phyloP scores from a whole-genome alignment of 331 rosid genomes.

The Arachis monticola region DNA sequence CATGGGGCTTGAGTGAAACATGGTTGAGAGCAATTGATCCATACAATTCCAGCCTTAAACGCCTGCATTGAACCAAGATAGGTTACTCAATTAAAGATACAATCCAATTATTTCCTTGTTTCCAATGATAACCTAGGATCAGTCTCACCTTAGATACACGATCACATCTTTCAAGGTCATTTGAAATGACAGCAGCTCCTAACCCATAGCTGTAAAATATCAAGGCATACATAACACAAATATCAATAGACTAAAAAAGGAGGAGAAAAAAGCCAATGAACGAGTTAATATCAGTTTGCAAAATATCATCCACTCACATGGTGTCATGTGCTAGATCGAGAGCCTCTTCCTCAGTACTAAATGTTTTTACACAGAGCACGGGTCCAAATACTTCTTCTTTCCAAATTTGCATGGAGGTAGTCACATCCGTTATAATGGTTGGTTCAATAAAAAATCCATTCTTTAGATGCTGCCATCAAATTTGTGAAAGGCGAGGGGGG shows the following conservation, averaged over 20 bases:
- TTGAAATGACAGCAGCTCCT: conserved; percentile 91
- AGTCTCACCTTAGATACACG: conserved; percentile 77
- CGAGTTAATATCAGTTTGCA: conserved; percentile 27
- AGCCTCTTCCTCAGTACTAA: conserved; percentile 91
- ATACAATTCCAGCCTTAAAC: conserved; percentile 83
- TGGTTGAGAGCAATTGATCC: conserved; percentile 98
- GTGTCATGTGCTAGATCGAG: conserved; percentile 86
- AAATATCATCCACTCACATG: conserved; percentile 57
- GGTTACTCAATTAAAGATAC: conserved; percentile 17
- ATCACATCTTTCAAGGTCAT: conserved; percentile 93
- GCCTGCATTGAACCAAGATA: conserved; percentile 57
- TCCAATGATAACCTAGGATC: conserved; percentile 26
- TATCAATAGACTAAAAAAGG: conserved; percentile 11
- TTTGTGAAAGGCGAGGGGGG: conserved; percentile 1
- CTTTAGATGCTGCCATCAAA: conserved; percentile 75
- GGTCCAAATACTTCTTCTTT: conserved; percentile 98
- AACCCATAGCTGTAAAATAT: conserved; percentile 73
- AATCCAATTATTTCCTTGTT: conserved; percentile 21
- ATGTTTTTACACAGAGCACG: conserved; percentile 90
- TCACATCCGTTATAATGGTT: conserved; percentile 74
- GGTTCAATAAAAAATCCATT: conserved; percentile 90
- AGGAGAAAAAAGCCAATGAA: neutral
- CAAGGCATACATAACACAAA: neutral
- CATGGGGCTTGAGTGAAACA: conserved; percentile 98
- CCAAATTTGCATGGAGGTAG: conserved; percentile 97